phyloP scores from a whole-genome alignment of 2,329 filamentous ascomycete genomes.

The Diaporthe longicolla region DNA sequence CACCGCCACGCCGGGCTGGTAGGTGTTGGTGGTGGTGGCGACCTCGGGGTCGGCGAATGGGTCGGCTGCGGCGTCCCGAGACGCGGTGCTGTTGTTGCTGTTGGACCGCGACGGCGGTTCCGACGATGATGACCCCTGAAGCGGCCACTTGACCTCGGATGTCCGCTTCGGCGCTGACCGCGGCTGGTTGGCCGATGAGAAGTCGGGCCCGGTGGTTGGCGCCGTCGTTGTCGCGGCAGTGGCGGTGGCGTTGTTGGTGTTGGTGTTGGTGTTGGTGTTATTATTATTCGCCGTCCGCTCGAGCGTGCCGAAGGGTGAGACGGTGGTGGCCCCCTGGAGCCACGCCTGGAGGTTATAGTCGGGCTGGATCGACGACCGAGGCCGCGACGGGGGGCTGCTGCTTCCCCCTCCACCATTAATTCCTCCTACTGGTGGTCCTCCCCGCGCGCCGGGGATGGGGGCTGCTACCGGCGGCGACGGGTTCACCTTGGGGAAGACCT shows the following conservation, averaged over 20 bases:
- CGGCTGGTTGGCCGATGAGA: background rate
- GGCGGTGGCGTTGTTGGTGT: too few relatives aligned
- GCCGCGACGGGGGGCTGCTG: slow-evolving; percentile 38
- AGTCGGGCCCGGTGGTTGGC: background rate
- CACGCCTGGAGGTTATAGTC: slow-evolving; percentile 51
- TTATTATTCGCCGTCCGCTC: slow-evolving; percentile 32
- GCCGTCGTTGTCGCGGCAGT: background rate
- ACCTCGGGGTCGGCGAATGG: background rate
- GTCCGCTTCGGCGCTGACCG: slow-evolving; percentile 13
- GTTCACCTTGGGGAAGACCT: slow-evolving; percentile 37
- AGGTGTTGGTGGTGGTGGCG: background rate
- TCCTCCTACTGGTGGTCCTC: background rate
- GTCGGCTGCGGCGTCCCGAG: background rate
- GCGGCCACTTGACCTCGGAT: slow-evolving; percentile 39
- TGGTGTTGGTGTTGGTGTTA: background rate
- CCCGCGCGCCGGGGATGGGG: slow-evolving; percentile 27
- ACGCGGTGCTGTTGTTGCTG: slow-evolving; percentile 31
- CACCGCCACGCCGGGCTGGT: background rate
- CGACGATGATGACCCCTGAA: slow-evolving; percentile 24
- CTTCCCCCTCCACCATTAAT: slow-evolving; percentile 36
- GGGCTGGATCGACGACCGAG: slow-evolving; percentile 33
- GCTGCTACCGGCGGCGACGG: slow-evolving; percentile 5
- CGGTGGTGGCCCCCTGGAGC: slow-evolving; percentile 50
- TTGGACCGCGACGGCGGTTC: slow-evolving; percentile 24
- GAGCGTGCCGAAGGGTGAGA: slow-evolving; percentile 54